Percentiles rank a stretch among this genome's conserved stretches.
These are phyloP conservation scores for Mycosarcoma maydis DNA, from an alignment of 1,284 basidiomycete species.

Conservation along the genomic window DNA sequence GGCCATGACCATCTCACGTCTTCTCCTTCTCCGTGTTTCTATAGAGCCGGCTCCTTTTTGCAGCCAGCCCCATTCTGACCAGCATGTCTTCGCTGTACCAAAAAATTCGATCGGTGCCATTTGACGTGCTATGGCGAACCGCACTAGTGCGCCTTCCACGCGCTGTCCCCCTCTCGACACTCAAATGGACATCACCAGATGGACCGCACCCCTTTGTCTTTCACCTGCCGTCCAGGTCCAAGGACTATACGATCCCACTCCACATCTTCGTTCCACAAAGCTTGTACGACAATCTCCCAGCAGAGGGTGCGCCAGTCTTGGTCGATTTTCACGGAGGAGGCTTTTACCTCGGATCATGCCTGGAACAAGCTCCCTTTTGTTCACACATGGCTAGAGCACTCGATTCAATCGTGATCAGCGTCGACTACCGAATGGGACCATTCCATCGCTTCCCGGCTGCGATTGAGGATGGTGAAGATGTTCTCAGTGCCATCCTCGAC, in stretches of 20 bases:
- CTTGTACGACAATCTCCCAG: slow-evolving; percentile 16
- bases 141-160: slow-evolving; percentile 44
- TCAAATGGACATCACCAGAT: slow-evolving; percentile 46
- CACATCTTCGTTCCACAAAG: slow-evolving; percentile 47
- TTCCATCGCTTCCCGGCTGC: slow-evolving; percentile 60
- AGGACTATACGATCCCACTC: slow-evolving; percentile 41
- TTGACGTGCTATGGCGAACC: slow-evolving; percentile 43
- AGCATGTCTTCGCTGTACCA: slow-evolving; percentile 33
- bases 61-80: not conserved
- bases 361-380: slow-evolving; percentile 56
- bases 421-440: slow-evolving; percentile 62
- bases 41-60: not conserved
- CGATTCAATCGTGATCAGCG: slow-evolving; percentile 46
- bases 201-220: slow-evolving; percentile 50
- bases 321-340: slow-evolving; percentile 60
- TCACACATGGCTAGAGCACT: slow-evolving; percentile 37
- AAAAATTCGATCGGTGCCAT: slow-evolving; percentile 38
- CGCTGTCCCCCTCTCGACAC: slow-evolving; percentile 34
- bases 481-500: slow-evolving; percentile 44
- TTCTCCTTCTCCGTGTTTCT: not conserved
- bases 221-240: slow-evolving; percentile 39
- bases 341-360: slow-evolving; percentile 52
- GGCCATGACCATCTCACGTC: too few species aligned
- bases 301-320: slow-evolving; percentile 31
- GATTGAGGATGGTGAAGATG: slow-evolving; percentile 53